Base-by-base conservation (phyloP, 805 yeast genomes). In the Candida boleticola region DNA sequence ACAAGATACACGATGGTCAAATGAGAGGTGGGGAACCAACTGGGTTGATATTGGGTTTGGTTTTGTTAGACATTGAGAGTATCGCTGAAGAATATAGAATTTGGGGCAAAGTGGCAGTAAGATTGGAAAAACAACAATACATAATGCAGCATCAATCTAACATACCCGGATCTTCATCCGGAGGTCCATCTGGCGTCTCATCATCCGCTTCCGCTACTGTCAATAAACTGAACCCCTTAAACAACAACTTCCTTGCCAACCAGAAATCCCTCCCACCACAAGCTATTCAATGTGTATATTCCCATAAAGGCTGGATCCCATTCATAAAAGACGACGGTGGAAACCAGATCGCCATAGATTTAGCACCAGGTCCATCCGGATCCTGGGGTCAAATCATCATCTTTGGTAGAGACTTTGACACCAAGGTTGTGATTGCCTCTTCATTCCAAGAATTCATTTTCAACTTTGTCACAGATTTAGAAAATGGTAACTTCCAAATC, bases 1-100 rank as follows among this genome's bases (percentile, higher is more conserved):
- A 66, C 51, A 71, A 69, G 51, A 58, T 65, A 45, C 74, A 69
- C 51, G 76, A 71, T 50, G 76, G 76, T 36, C 76, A 71, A 50
- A 59, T 68, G 36, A 57, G 71, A 43, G 74, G 73, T 16, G 74
- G 73, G 1, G 64, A 66, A 47, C 75, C 76, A 21, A 67, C 75
- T 1, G 76, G 76, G 1, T 58, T 69, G 43, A 49, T 71, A 29
- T 64, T 70, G 70, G 76, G 76, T 5, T 53, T 71, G 52, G 61
- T 61, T 3, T 55, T 71, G 22, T 59, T 70, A 47, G 76, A 71
- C 54, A 57, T 71, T 29, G 76, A 71, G 51, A 55, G 66, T 35
- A 65, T 70, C 31, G 60, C 61, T 42, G 73, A 68, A 48, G 74
- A 71, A 46, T 62, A 67, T 48, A 48, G 63, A 22, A 56, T 71